A percentile compares a stretch with the other conserved stretches of the same genome.
Conservation (phyloP, 2,329 filamentous ascomycete species). For the Pseudocercospora vitis region DNA sequence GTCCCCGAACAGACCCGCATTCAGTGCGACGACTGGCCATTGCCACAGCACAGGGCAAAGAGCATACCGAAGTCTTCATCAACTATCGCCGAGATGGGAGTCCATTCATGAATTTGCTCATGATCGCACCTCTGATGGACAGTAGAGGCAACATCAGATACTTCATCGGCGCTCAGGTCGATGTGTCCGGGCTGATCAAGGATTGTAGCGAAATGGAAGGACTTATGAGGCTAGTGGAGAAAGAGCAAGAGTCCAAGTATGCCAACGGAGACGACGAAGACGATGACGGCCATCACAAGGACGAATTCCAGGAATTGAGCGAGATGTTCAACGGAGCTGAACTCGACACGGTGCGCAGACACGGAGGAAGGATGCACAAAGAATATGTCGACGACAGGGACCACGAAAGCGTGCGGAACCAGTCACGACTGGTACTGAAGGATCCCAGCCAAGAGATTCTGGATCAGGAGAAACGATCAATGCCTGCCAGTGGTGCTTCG, state of each 20-base stretch:
- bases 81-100: constrained; percentile 75
- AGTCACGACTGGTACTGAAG: constrained; percentile 51
- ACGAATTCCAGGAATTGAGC: constrained; percentile 65
- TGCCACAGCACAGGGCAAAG: constrained; percentile 62
- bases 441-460: constrained; percentile 44
- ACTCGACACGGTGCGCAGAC: constrained; percentile 62
- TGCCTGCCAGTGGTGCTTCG: constrained; percentile 14
- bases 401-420: constrained; percentile 39
- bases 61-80: constrained; percentile 71
- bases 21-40: constrained; percentile 64
- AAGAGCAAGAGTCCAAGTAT: constrained; percentile 36
- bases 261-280: constrained; percentile 36
- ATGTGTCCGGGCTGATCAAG: constrained; percentile 67
- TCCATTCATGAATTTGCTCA: constrained; percentile 74
- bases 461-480: constrained; percentile 23
- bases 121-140: constrained; percentile 71
- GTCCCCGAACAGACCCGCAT: constrained; percentile 65
- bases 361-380: constrained; percentile 64
- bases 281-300: constrained; percentile 47
- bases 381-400: constrained; percentile 53
- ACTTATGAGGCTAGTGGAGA: constrained; percentile 44
- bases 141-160: constrained; percentile 66
- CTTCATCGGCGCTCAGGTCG: constrained; percentile 71
- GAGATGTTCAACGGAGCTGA: constrained; percentile 71
- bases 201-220: constrained; percentile 66